Evolutionary conservation across 2,329 filamentous ascomycete genomes (phyloP).

Genomic region (Trichoderma endophyticum): DNA sequence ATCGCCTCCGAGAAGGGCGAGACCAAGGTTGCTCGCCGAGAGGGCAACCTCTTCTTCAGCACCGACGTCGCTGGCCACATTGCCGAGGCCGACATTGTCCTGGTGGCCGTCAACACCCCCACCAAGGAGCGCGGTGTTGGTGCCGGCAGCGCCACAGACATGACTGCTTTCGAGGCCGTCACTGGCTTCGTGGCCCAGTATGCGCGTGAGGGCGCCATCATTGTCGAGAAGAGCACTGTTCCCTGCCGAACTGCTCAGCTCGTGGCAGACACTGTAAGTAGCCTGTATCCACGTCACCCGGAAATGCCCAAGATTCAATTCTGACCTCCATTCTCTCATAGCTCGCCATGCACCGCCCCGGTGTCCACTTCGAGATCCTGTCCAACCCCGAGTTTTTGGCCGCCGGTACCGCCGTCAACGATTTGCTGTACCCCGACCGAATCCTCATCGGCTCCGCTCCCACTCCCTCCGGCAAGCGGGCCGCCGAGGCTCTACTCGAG

Average conservation of each 20-base stretch:
- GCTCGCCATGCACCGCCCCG: conserved; percentile 58
- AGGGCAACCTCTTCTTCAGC: conserved; percentile 70
- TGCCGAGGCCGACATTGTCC: conserved; percentile 66
- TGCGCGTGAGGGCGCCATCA: conserved; percentile 64
- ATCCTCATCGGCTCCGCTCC: conserved; percentile 69
- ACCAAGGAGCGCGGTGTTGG: conserved; percentile 70
- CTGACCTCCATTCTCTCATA: conserved; percentile 25
- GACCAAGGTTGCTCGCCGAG: conserved; percentile 42
- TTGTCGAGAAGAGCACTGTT: conserved; percentile 81
- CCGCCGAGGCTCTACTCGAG: conserved; percentile 60
- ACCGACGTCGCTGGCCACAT: conserved; percentile 62
- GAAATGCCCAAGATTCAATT: neutral
- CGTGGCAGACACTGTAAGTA: conserved; percentile 62
- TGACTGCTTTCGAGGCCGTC: conserved; percentile 69
- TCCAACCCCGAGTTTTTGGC: conserved; percentile 81
- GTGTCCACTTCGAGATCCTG: conserved; percentile 68
- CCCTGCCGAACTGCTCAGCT: conserved; percentile 71
- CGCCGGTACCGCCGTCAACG: conserved; percentile 70
- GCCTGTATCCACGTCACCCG: no score
- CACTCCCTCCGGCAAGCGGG: conserved; percentile 57
- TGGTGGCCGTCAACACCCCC: conserved; percentile 76
- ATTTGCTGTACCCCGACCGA: conserved; percentile 68
- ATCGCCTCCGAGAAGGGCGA: conserved; percentile 22
- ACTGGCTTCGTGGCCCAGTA: conserved; percentile 64
- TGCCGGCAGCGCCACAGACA: conserved; percentile 67